phyloP scores from a whole-genome alignment of 768 basidiomycete genomes.

The Amanita exitialis region DNA sequence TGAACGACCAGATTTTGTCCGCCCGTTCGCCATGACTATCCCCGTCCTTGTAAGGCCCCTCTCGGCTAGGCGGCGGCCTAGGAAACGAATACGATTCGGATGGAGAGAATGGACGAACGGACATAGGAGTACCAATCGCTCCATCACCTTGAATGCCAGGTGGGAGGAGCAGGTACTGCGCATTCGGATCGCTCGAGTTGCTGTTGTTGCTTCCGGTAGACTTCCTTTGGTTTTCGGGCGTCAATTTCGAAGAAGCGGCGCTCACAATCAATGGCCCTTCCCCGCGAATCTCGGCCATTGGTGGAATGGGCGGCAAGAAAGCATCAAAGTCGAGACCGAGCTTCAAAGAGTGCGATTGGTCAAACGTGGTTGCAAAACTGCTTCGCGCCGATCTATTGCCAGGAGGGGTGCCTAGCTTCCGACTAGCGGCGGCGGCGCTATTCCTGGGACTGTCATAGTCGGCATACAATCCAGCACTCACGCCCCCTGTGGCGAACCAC shows the following conservation, averaged over 20 bases:
- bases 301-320: slow-evolving; percentile 32
- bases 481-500: slow-evolving; percentile 28
- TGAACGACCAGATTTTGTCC: not conserved
- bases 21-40: not conserved
- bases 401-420: slow-evolving; percentile 7
- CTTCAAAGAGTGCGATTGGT: slow-evolving; percentile 25
- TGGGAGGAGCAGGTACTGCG: slow-evolving; percentile 31
- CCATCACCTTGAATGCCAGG: slow-evolving; percentile 14
- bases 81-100: slow-evolving; percentile 65
- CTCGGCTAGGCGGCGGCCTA: slow-evolving; percentile 34
- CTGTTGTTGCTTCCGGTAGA: not conserved
- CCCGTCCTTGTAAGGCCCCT: slow-evolving; percentile 5
- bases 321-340: slow-evolving; percentile 13
- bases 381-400: slow-evolving; percentile 33
- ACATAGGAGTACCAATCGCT: slow-evolving; percentile 41
- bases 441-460: slow-evolving; percentile 14
- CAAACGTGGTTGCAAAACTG: slow-evolving; percentile 58
- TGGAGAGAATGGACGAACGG: slow-evolving; percentile 56
- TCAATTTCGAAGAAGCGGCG: slow-evolving; percentile 17
- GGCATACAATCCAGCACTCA: slow-evolving; percentile 15
- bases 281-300: slow-evolving; percentile 44
- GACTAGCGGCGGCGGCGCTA: slow-evolving; percentile 8
- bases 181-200: slow-evolving; percentile 19
- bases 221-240: slow-evolving; percentile 4
- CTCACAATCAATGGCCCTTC: slow-evolving; percentile 22